Evolutionary conservation across 129 eudicot genomes (phyloP).

Genomic region (Oenanthe sinensis): DNA sequence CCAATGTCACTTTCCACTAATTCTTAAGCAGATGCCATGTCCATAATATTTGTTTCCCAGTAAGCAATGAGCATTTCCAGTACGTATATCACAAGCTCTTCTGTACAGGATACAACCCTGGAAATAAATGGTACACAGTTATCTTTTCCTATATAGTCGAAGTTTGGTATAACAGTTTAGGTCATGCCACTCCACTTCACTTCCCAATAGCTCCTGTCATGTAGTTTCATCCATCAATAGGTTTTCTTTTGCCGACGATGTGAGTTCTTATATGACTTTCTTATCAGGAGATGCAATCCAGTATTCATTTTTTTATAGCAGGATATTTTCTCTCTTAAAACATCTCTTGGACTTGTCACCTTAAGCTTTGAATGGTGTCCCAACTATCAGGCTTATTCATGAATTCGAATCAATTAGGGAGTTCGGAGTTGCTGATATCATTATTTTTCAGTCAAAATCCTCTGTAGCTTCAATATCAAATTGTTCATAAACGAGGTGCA

Average conservation of each 20-base stretch:
- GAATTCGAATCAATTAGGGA: not conserved
- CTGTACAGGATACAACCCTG: no score
- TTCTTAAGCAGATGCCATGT: no score
- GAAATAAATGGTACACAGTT: no score
- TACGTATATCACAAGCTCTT: no score
- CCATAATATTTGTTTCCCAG: no score
- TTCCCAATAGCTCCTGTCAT: not conserved
- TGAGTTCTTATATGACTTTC: no score
- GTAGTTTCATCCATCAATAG: not conserved
- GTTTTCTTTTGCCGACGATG: no score
- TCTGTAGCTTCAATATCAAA: conserved; percentile 15
- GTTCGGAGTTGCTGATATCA: not conserved
- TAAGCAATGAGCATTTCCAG: no score
- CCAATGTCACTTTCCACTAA: no score
- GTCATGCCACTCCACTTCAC: not conserved
- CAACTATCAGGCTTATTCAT: not conserved
- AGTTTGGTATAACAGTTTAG: not conserved
- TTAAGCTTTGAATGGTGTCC: not conserved
- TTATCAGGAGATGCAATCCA: not conserved
- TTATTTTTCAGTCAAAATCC: not conserved
- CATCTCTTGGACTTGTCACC: not conserved
- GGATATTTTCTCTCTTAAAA: not conserved
- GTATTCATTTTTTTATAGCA: not conserved
- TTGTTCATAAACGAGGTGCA: conserved; percentile 17
- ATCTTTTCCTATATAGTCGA: no score